Base-by-base conservation (phyloP, 495 filamentous ascomycete genomes). In the Xylaria bambusicola region DNA sequence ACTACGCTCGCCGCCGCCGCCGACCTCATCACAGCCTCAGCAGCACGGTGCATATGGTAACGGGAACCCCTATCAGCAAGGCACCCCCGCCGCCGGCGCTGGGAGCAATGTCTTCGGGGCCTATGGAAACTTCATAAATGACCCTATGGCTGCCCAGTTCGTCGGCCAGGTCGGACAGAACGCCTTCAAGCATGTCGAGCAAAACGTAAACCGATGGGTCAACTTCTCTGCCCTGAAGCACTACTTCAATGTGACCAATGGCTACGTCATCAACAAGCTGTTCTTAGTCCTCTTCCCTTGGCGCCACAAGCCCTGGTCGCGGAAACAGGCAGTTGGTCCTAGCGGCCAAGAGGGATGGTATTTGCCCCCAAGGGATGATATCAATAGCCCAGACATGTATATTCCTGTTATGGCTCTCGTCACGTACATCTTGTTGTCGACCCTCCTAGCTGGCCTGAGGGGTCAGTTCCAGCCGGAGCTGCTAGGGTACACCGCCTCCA, bases 371-470 rank as follows among this genome's bases (percentile, higher is more conserved):
- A 83, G 93, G 48, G 93, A 98, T 70, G 94, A 99, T 71, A 80
- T 97, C 71, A 99, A 99, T 74, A 93, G 91, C 47, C 94, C 95
- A 5, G 94, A 99, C 76, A 96, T 98, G 91, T 99, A 99, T 80
- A 98, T 99, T 63, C 94, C 94, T 27, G 81, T 88, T 65, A 92
- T 92, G 88, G 93, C 94, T 4, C 78, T 99, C 51, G 91, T 98
- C 45, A 99, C 95, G 20, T 99, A 99, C 76, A 94, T 98, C 64
- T 89, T 98, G 20, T 80, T 99, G 13, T 91, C 88, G 21, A 90
- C 92, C 2, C 80, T 98, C 29, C 78, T 98, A 57, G 93, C 94
- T 26, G 95, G 94, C 13, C 82, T 99, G 49, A 84, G 88, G n/a
- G 95, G 95, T 3, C 81, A 88, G 60, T 99, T 99, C 75, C 88